Base-by-base conservation (phyloP, 2,329 filamentous ascomycete genomes). In the Alternaria sp. region DNA sequence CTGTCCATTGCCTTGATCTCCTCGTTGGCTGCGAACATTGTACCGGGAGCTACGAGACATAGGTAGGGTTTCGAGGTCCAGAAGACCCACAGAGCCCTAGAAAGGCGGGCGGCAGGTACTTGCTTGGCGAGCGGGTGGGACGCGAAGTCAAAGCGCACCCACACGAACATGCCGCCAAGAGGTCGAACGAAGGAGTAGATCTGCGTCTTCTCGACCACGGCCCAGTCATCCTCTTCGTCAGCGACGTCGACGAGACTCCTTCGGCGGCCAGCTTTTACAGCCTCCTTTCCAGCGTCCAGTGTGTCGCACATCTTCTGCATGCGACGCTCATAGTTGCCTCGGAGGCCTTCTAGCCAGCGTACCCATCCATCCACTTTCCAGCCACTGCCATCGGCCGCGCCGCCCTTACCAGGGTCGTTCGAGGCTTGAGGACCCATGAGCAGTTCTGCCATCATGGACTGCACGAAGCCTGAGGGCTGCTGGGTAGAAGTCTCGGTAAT, bases 351-450 rank as follows among this genome's bases (percentile, higher is more conserved):
- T 23, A 97, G 88, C 94, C 94, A 97, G 68, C 92, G 90, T 13
- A 97, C 90, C 93, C 93, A 97, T 67, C 94, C 94, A 64, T 90
- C 89, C 66, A 90, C 88, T 73, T 92, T 86, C 94, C 94, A 97
- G 62, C 91, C 85, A 49, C 84, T 82, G 43, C 87, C 85, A 61
- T 84, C 81, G 40, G 79, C 78, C 3, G 85, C 81, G 23, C 86
- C 81, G 75, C 83, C 71, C 26, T 81, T 73, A 66, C 80, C 66
- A 71, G 82, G 76, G n/a, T 83, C 78, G 4, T 84, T 82, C 3
- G 85, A 81, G 44, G 86, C 83, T 68, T 90, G 87, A 2, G 90
- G 87, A 1, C 92, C 92, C 73, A 96, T 88, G 71, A 97, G 79
- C 15, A 93, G 83, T 78, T 93, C 89, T 4, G 91, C 89, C 62